Conservation (phyloP, 2,329 filamentous ascomycete species). For the Neodidymelliopsis sp. region DNA sequence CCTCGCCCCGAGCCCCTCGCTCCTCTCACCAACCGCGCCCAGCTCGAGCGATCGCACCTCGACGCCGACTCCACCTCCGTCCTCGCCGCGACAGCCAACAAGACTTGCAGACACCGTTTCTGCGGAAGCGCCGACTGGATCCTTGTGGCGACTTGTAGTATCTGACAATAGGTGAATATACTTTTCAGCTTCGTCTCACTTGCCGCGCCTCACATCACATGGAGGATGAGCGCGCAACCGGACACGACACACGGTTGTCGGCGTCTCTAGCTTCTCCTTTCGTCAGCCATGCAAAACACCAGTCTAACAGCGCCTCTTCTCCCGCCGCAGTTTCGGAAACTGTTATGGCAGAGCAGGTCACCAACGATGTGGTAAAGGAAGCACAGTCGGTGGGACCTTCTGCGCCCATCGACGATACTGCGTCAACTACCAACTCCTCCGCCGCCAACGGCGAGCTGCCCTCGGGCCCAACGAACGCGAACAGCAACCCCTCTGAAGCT, state of each 20-base stretch:
- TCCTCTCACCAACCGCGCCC: conserved; percentile 7
- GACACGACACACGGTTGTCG: conserved; percentile 29
- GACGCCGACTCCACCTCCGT: conserved; percentile 40
- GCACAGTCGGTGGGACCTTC: conserved; percentile 70
- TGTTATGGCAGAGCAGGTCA: conserved; percentile 77
- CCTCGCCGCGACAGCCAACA: conserved; percentile 41
- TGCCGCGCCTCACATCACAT: conserved; percentile 30
- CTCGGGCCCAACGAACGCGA: conserved; percentile 45
- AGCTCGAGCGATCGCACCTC: conserved; percentile 28
- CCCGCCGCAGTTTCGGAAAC: conserved; percentile 58
- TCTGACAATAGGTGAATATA: conserved; percentile 51
- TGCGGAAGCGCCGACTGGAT: conserved; percentile 51
- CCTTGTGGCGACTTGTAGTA: conserved; percentile 49
- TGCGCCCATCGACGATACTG: conserved; percentile 71
- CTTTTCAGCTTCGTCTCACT: conserved; percentile 33
- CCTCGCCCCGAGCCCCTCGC: background rate
- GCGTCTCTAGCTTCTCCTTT: conserved; percentile 22
- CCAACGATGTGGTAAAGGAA: conserved; percentile 76
- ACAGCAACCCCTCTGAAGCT: conserved; percentile 20
- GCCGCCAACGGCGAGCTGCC: conserved; percentile 58
- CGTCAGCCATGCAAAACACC: conserved; percentile 33
- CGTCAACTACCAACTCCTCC: conserved; percentile 64
- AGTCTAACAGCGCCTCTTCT: conserved; percentile 44
- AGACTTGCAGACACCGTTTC: conserved; percentile 44
- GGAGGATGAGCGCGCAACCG: conserved; percentile 29